Conservation (phyloP, 164 flowering plant species). For the Tetrastigma voinierianum region DNA sequence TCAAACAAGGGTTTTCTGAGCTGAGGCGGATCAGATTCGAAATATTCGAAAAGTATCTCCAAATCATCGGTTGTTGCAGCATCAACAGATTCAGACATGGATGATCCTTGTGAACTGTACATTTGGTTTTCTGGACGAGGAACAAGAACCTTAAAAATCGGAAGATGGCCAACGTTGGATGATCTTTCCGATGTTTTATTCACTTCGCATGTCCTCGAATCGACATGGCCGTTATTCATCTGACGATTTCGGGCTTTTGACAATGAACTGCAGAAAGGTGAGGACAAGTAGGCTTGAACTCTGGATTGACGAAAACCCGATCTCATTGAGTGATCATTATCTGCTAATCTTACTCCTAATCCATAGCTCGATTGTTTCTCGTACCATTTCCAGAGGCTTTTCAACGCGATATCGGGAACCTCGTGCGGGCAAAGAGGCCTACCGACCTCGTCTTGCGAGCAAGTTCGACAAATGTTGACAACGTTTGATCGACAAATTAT, state of each 20-base stretch:
- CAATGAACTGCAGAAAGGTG: slow-evolving; percentile 51
- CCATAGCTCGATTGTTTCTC: no score
- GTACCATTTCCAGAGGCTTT: no score
- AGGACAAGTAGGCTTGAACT: no score
- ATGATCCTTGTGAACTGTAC: slow-evolving; percentile 15
- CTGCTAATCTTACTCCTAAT: no score
- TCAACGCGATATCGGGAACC: no score
- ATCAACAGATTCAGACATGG: slow-evolving; percentile 21
- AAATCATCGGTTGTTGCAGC: slow-evolving; percentile 19
- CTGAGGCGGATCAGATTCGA: slow-evolving; percentile 67
- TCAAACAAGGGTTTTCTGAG: slow-evolving; percentile 62
- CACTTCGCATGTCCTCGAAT: slow-evolving; percentile 10
- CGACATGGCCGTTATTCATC: slow-evolving; percentile 8
- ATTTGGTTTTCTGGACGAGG: slow-evolving; percentile 28
- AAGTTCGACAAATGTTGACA: no score
- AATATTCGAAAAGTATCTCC: slow-evolving; percentile 71
- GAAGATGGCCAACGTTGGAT: slow-evolving; percentile 14
- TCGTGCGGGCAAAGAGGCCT: no score
- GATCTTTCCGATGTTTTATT: slow-evolving; percentile 15
- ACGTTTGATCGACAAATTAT: no score
- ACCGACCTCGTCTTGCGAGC: no score
- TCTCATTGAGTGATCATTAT: no score
- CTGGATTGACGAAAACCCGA: no score
- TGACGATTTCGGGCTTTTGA: slow-evolving; percentile 30
- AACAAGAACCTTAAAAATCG: slow-evolving; percentile 28